Conservation (phyloP, 2,329 filamentous ascomycete species). For the Nothomitra cinnamomea region DNA sequence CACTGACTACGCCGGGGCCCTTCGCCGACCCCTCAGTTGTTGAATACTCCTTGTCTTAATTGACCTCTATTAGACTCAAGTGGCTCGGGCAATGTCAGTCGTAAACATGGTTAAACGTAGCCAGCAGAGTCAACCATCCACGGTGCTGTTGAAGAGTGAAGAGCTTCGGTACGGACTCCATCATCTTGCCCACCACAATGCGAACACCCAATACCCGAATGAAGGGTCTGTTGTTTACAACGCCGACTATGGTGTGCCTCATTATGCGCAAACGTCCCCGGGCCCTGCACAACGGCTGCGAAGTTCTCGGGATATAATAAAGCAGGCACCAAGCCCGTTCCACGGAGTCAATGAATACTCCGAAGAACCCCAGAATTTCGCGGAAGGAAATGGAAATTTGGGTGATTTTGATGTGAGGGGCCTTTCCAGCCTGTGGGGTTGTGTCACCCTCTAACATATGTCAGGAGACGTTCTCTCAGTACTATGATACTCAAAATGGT, state of each 20-base stretch:
- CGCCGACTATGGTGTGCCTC: neutral
- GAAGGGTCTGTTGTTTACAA: slow-evolving; percentile 6
- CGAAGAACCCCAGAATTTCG: neutral
- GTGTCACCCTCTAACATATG: neutral
- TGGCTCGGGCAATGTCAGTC: neutral
- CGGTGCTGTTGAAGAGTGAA: slow-evolving; percentile 12
- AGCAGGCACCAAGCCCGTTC: neutral
- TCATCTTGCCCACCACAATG: slow-evolving; percentile 29
- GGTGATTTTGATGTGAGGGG: slow-evolving; percentile 1
- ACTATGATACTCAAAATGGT: neutral
- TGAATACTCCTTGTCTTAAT: neutral
- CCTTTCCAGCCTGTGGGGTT: neutral
- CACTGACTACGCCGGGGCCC: neutral
- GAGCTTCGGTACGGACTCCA: slow-evolving; percentile 26
- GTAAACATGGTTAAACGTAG: neutral
- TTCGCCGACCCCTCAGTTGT: too few species aligned
- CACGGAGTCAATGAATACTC: neutral
- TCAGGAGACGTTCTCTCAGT: neutral
- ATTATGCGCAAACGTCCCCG: slow-evolving; percentile 9
- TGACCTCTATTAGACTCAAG: neutral
- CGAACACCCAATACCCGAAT: slow-evolving; percentile 6
- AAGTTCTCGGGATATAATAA: neutral
- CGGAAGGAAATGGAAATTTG: neutral
- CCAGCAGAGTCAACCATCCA: neutral
- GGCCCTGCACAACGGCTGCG: neutral